Percentiles rank a stretch among this genome's conserved stretches.
phyloP scores from a whole-genome alignment of 306 rosid species.

The Trifolium dubium region DNA sequence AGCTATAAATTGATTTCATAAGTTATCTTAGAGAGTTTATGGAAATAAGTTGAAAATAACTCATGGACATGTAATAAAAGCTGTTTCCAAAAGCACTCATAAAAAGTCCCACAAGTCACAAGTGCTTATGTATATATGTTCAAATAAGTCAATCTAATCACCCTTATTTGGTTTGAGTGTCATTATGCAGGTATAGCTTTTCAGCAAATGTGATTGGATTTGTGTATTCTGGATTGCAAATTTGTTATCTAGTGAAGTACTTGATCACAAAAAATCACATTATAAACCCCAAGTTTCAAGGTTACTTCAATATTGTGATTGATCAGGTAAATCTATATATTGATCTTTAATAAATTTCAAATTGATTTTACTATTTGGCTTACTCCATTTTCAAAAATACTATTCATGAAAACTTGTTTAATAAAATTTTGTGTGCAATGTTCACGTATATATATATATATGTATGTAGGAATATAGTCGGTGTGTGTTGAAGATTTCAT shows the following conservation, averaged over 20 bases:
- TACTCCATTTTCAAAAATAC: not conserved
- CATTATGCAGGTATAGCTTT: conserved; percentile 60
- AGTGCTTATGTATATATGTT: not conserved
- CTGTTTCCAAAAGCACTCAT: not conserved
- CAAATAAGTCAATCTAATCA: not conserved
- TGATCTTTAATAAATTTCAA: not conserved
- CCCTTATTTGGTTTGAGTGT: not conserved
- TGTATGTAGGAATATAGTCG: no score
- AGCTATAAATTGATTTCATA: no score
- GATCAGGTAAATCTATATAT: conserved; percentile 66
- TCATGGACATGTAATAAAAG: not conserved
- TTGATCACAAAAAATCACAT: conserved; percentile 54
- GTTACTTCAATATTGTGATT: conserved; percentile 61
- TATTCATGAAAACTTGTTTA: no score
- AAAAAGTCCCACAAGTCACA: not conserved
- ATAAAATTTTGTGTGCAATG: no score
- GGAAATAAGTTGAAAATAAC: no score
- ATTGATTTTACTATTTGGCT: not conserved
- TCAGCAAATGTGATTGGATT: conserved; percentile 69
- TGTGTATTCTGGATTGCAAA: conserved; percentile 70
- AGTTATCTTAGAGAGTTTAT: no score
- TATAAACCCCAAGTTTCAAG: conserved; percentile 45
- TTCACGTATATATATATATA: no score
- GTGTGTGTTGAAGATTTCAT: no score
- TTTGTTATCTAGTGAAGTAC: conserved; percentile 49